phyloP scores from a whole-genome alignment of 1,139 yeast species.

The Kodamaea fungicola region DNA sequence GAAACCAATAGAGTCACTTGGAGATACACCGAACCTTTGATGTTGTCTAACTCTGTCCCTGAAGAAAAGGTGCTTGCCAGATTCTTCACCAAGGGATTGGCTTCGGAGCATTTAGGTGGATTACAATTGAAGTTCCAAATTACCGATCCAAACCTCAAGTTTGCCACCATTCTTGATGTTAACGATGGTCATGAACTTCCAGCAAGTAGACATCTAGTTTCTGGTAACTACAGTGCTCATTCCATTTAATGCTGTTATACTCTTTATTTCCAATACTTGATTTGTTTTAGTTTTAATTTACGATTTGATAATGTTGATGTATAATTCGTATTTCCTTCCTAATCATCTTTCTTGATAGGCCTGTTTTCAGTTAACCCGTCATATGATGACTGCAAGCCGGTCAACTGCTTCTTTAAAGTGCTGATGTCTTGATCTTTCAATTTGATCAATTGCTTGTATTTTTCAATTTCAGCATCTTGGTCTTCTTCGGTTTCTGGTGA shows the following conservation, averaged over 20 bases:
- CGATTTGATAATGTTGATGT: background rate
- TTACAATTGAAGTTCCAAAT: constrained; percentile 60
- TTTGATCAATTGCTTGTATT: constrained; percentile 40
- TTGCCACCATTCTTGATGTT: constrained; percentile 21
- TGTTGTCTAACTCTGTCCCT: constrained; percentile 24
- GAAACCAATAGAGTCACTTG: constrained; percentile 84
- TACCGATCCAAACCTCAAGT: constrained; percentile 24
- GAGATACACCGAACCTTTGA: constrained; percentile 58
- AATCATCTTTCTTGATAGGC: constrained; percentile 9
- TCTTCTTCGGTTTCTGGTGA: constrained; percentile 17
- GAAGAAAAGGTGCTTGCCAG: constrained; percentile 71
- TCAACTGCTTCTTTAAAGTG: constrained; percentile 51
- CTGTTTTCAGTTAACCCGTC: constrained; percentile 32
- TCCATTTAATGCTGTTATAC: constrained; percentile 4
- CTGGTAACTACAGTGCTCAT: constrained; percentile 38
- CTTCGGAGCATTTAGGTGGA: constrained; percentile 67
- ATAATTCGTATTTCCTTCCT: background rate
- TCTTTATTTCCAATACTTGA: constrained; percentile 4
- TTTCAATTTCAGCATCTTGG: constrained; percentile 29
- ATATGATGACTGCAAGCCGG: constrained; percentile 51
- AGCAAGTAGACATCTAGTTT: constrained; percentile 30
- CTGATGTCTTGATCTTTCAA: constrained; percentile 47
- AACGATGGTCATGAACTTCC: constrained; percentile 23
- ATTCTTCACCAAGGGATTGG: constrained; percentile 60
- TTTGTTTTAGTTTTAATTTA: constrained; percentile 5